Conservation (phyloP, 164 flowering plant genomes). For the Buxus sempervirens region DNA sequence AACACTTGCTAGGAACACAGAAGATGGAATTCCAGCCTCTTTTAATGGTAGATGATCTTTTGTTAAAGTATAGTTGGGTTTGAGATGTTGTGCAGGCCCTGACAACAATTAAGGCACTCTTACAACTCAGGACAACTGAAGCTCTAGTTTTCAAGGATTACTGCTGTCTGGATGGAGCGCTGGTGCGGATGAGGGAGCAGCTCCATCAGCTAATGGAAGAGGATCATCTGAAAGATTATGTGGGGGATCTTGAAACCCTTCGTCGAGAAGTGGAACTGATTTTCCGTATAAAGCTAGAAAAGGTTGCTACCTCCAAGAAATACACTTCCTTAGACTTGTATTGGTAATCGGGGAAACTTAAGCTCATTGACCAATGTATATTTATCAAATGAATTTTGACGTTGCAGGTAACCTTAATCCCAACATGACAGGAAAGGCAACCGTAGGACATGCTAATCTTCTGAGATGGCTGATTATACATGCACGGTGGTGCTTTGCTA, state of each 20-base stretch:
- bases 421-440: too few relatives aligned
- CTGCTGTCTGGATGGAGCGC: slow-evolving; percentile 57
- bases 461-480: too few relatives aligned
- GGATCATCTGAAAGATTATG: slow-evolving; percentile 53
- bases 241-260: slow-evolving; percentile 61
- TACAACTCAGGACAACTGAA: slow-evolving; percentile 54
- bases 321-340: too few relatives aligned
- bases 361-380: too few relatives aligned
- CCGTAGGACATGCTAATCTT: too few relatives aligned
- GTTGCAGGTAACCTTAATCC: too few relatives aligned
- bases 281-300: slow-evolving; percentile 51
- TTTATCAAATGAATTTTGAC: too few relatives aligned
- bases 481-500: too few relatives aligned
- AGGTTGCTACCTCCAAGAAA: slow-evolving; percentile 21
- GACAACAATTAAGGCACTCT: slow-evolving; percentile 59
- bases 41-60: not conserved
- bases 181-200: slow-evolving; percentile 55
- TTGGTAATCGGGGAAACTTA: too few relatives aligned
- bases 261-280: slow-evolving; percentile 63
- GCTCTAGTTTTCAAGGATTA: slow-evolving; percentile 54
- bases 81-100: slow-evolving; percentile 52
- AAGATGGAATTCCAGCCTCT: not conserved
- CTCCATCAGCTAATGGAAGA: slow-evolving; percentile 51
- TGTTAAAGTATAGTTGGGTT: not conserved
- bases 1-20: not conserved